Evolutionary conservation across 371 early-diverging fungal genomes (phyloP).

Genomic region (Rhizopus delemar): DNA sequence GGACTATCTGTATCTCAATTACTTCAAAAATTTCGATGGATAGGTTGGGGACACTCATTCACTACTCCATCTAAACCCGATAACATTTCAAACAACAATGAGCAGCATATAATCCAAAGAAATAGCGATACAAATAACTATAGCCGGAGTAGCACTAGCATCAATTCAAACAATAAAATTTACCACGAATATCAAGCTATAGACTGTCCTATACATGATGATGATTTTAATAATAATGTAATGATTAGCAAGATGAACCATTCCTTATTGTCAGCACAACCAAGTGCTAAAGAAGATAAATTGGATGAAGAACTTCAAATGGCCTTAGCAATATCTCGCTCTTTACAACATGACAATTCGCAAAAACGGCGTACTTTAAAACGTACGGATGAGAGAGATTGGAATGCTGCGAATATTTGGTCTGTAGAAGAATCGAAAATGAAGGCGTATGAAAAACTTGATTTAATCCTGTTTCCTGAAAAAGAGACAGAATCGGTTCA

Average conservation of each 20-base stretch:
- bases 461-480: slow-evolving; percentile 1
- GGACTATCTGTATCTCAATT: slow-evolving; percentile 20
- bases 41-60: slow-evolving; percentile 37
- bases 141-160: neutral
- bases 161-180: neutral
- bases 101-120: neutral
- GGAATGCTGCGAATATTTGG: slow-evolving; percentile 25
- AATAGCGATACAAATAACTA: neutral
- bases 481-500: neutral
- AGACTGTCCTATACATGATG: neutral
- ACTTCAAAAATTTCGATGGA: slow-evolving; percentile 32
- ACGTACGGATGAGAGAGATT: slow-evolving; percentile 11
- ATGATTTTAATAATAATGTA: slow-evolving; percentile 12
- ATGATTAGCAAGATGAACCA: slow-evolving; percentile 8
- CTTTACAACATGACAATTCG: slow-evolving; percentile 11
- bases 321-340: slow-evolving; percentile 27
- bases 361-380: neutral
- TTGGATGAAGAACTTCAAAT: slow-evolving; percentile 34
- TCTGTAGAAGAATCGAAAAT: slow-evolving; percentile 20
- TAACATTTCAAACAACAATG: neutral
- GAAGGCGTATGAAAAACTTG: slow-evolving; percentile 7
- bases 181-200: neutral
- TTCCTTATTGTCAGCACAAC: neutral
- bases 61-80: neutral
- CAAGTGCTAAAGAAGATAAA: slow-evolving; percentile 10